These are phyloP conservation scores for Podaxis rugospora DNA, from an alignment of 768 basidiomycete genomes.

Conservation along the genomic window DNA sequence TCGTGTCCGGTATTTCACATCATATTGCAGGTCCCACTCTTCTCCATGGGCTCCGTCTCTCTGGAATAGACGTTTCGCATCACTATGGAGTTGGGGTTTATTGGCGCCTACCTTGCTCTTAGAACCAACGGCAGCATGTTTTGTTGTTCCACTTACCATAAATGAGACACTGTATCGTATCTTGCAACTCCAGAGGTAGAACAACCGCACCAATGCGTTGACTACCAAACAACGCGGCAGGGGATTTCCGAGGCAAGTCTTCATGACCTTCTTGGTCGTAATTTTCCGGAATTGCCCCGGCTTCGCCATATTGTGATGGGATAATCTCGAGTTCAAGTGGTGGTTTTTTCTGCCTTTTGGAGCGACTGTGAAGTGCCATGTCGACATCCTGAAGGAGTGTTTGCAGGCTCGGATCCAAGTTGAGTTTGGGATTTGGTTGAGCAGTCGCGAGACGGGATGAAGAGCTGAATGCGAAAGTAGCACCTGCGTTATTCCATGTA, in stretches of 20 bases:
- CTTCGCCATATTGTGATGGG: constrained; percentile 22
- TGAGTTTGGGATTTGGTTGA: constrained; percentile 54
- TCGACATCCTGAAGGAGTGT: constrained; percentile 64
- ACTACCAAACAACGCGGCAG: constrained; percentile 80
- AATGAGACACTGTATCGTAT: constrained; percentile 63
- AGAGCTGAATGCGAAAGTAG: constrained; percentile 16
- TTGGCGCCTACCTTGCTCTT: constrained; percentile 46
- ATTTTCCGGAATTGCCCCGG: constrained; percentile 27
- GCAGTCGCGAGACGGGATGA: constrained; percentile 21
- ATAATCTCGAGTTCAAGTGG: constrained; percentile 56
- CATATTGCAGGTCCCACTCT: constrained; percentile 55
- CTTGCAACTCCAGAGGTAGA: constrained; percentile 68
- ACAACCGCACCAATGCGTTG: constrained; percentile 65
- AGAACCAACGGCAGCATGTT: constrained; percentile 3
- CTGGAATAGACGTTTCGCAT: constrained; percentile 68
- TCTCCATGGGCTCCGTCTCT: constrained; percentile 26
- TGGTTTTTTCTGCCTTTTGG: constrained; percentile 17
- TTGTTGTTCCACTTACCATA: constrained; percentile 38
- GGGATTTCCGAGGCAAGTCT: constrained; percentile 54
- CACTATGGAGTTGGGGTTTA: constrained; percentile 60
- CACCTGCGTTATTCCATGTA: background rate
- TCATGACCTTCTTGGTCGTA: constrained; percentile 29
- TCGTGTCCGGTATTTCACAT: constrained; percentile 55
- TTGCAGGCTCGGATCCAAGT: constrained; percentile 64
- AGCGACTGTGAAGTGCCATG: constrained; percentile 50